Evolutionary conservation across 345 rosid genomes (phyloP).

Genomic region (Pistacia integerrima): DNA sequence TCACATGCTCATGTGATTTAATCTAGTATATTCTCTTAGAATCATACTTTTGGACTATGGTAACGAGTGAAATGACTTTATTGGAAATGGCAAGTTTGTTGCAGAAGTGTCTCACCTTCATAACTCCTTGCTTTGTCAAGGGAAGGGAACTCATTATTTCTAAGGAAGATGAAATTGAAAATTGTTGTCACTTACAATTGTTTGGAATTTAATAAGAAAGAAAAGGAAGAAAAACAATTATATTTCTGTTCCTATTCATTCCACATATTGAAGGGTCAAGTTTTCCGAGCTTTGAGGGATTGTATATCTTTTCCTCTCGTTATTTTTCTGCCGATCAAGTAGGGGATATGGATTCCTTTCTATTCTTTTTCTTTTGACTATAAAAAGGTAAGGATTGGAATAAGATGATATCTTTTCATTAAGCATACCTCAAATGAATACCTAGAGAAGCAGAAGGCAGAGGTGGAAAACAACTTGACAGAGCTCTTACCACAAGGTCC

Average conservation of each 20-base stretch:
- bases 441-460: conserved; percentile 82
- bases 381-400: neutral
- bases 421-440: conserved; percentile 82
- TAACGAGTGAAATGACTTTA: neutral
- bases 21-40: neutral
- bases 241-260: neutral
- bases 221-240: neutral
- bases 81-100: neutral
- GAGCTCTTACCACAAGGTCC: conserved; percentile 97
- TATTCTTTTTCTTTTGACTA: neutral
- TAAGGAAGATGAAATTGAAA: neutral
- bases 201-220: neutral
- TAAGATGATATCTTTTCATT: conserved; percentile 13
- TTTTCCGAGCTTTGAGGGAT: neutral
- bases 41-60: neutral
- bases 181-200: neutral
- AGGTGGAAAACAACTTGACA: conserved; percentile 82
- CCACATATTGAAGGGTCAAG: neutral
- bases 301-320: neutral
- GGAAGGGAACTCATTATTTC: neutral
- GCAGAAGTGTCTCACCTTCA: neutral
- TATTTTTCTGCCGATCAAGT: neutral
- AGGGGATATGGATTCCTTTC: neutral
- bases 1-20: neutral
- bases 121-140: neutral